These are phyloP conservation scores for Xylaria grammica DNA, from an alignment of 495 filamentous ascomycete species.

Conservation along the genomic window DNA sequence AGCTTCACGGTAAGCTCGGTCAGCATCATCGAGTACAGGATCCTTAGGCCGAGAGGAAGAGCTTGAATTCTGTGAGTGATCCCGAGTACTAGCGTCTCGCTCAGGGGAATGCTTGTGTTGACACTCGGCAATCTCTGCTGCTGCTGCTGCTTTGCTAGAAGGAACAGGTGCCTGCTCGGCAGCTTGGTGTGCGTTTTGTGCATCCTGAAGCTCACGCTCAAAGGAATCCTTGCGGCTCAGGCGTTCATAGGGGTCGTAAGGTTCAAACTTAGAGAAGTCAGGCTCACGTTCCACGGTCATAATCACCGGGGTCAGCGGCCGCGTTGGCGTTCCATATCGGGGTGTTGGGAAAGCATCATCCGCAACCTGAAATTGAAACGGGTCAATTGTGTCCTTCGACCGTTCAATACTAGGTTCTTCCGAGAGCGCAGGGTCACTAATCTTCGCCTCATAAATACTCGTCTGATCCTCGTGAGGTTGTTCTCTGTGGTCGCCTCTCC, in stretches of 20 bases:
- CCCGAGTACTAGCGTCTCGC: constrained; percentile 24
- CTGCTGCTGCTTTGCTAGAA: constrained; percentile 40
- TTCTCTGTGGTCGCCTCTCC: constrained; percentile 20
- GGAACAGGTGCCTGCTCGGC: constrained; percentile 44
- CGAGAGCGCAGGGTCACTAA: constrained; percentile 13
- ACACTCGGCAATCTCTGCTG: constrained; percentile 40
- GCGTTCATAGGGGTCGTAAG: constrained; percentile 32
- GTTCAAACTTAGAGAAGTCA: constrained; percentile 41
- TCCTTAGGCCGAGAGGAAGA: constrained; percentile 39
- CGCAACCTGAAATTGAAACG: constrained; percentile 57
- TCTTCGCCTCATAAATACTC: constrained; percentile 5
- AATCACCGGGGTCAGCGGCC: constrained; percentile 45
- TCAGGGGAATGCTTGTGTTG: constrained; percentile 30
- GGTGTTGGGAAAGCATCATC: constrained; percentile 55
- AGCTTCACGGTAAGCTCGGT: constrained; percentile 56
- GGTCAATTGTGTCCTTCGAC: constrained; percentile 43
- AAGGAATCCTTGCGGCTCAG: constrained; percentile 48
- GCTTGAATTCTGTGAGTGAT: constrained; percentile 18
- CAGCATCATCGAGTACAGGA: constrained; percentile 54
- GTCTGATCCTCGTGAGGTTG: constrained; percentile 14
- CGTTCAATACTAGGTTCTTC: constrained; percentile 13
- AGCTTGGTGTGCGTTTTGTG: constrained; percentile 40
- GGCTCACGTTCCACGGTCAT: constrained; percentile 54
- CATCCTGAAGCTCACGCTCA: constrained; percentile 45
- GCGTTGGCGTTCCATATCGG: constrained; percentile 37